Evolutionary conservation across 768 basidiomycete genomes (phyloP).

Genomic region (Suillus occidentalis): DNA sequence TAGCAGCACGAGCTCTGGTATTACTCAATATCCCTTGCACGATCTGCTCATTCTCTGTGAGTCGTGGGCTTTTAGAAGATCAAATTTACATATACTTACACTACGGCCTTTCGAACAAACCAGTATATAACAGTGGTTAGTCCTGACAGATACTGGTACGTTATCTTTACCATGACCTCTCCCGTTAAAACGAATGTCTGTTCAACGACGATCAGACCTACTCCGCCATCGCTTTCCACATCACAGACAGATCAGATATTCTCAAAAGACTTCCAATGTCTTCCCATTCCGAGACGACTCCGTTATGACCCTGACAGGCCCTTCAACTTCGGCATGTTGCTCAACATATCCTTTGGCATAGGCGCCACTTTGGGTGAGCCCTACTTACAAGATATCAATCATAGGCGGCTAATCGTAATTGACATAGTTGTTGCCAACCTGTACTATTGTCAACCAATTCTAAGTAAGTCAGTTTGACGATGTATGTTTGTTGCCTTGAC

Average conservation of each 20-base stretch:
- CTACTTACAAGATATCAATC: not conserved
- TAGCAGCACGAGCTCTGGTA: not conserved
- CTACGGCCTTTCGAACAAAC: not conserved
- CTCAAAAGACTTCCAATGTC: conserved; percentile 40
- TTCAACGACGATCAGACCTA: not conserved
- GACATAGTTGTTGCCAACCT: conserved; percentile 56
- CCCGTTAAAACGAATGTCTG: not conserved
- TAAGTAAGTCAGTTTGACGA: conserved; percentile 49
- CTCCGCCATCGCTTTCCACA: not conserved
- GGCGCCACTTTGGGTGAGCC: conserved; percentile 46
- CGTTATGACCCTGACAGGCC: conserved; percentile 41
- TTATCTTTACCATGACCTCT: not conserved
- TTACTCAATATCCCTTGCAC: not conserved
- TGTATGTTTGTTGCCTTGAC: conserved; percentile 4
- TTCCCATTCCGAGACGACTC: conserved; percentile 44
- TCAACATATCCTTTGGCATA: conserved; percentile 47
- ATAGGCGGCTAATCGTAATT: not conserved
- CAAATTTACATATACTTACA: not conserved
- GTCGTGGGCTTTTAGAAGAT: not conserved
- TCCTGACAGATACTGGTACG: not conserved
- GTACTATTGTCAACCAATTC: conserved; percentile 80
- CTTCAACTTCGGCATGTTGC: conserved; percentile 34
- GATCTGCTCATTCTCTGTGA: not conserved
- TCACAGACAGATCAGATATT: not conserved
- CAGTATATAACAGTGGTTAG: not conserved